phyloP scores from a whole-genome alignment of 2,329 filamentous ascomycete species.

The Cladophialophora exuberans region DNA sequence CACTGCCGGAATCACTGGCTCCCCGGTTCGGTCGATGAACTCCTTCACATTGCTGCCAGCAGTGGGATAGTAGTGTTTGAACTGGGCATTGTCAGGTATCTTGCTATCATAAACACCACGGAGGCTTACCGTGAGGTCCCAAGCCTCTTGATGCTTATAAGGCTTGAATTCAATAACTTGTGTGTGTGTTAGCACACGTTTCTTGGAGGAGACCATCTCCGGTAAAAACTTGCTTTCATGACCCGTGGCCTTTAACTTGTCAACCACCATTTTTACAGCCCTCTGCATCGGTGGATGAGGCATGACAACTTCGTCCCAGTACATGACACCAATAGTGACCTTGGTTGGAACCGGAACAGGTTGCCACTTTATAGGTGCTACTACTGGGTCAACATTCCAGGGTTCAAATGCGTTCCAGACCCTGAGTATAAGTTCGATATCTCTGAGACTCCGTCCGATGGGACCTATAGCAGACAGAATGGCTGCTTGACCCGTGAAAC shows the following conservation, averaged over 20 bases:
- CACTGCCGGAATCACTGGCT: neutral
- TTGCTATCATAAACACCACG: neutral
- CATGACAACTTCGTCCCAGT: constrained; percentile 58
- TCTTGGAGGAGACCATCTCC: neutral
- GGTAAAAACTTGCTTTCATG: constrained; percentile 36
- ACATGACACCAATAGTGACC: constrained; percentile 54
- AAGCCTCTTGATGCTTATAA: constrained; percentile 22
- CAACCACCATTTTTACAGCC: constrained; percentile 41
- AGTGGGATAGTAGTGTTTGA: constrained; percentile 7
- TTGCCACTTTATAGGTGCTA: constrained; percentile 39
- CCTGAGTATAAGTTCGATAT: neutral
- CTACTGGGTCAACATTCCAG: constrained; percentile 61
- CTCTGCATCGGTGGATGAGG: constrained; percentile 61
- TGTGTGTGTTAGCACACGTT: neutral
- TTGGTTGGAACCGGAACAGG: neutral
- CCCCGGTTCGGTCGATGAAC: neutral
- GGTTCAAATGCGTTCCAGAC: constrained; percentile 40
- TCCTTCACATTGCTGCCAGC: constrained; percentile 1
- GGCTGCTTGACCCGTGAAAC: constrained; percentile 27
- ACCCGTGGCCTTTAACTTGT: constrained; percentile 60
- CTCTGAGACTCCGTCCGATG: constrained; percentile 1
- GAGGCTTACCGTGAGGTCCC: constrained; percentile 1
- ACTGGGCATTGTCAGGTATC: neutral
- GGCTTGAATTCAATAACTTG: constrained; percentile 44
- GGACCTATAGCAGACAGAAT: constrained; percentile 47